Base-by-base conservation (phyloP, 768 basidiomycete species). In the Mycena pura region DNA sequence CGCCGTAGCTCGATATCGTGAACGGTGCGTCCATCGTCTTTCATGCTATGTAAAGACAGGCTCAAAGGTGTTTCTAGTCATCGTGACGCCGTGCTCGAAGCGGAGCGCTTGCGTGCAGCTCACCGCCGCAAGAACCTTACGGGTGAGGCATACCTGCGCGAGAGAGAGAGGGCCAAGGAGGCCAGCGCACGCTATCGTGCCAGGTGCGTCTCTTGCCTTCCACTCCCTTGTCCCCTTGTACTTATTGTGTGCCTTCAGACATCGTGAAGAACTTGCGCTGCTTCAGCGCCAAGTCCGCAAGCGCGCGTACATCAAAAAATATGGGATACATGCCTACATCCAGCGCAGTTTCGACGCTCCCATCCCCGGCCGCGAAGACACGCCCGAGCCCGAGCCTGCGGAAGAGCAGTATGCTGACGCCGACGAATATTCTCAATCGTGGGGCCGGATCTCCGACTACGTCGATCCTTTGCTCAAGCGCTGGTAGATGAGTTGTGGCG, bases 341-440 rank as follows among this genome's bases (percentile, higher is more conserved):
- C 56, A 57, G 17, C 56, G 56, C 11, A 46, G 56, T 1, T 57
- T 57, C 56, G 56, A 57, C 21, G 46, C 46, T 8, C 56, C 56
- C 7, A 55, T 55, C 4, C 52, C 44, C n/a, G n/a, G 40, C 21
- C n/a, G 19, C 14, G 13, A 38, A 38, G 13, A 13, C 19, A 14
- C 19, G 14, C 5, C 14, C 19, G 36, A 38, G 19, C 19, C 11
- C 21, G 17, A 41, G 6, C 7, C 4, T 22, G 40, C n/a, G n/a
- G n/a, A n/a, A n/a, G n/a, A n/a, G n/a, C n/a, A n/a, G n/a, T n/a
- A 22, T 6, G 19, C 19, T 22, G 19, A 41, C 40, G 19, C 11
- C 19, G 40, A 41, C 19, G 19, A n/a, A n/a, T n/a, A n/a, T n/a
- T 21, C 19, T 19, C 40, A n/a, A 7, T 8, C 8, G 7, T 8